Percentiles rank a stretch among this genome's conserved stretches.
Conservation (phyloP, 495 filamentous ascomycete genomes). For the Penicillium paradoxum region DNA sequence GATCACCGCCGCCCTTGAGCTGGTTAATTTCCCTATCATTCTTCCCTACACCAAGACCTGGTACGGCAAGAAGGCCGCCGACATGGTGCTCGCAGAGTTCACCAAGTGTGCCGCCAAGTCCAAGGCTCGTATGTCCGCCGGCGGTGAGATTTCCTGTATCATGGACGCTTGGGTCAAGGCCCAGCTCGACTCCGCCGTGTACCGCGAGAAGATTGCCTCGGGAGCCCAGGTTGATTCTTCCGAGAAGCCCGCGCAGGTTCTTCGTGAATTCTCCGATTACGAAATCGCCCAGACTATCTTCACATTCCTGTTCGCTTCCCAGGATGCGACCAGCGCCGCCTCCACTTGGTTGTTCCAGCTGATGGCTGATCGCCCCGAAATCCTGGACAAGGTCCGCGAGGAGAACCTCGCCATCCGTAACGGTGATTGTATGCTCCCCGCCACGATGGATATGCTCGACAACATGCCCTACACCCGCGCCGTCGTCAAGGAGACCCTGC, state of each 20-base stretch:
- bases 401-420: conserved; percentile 78
- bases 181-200: conserved; percentile 76
- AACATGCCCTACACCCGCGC: conserved; percentile 86
- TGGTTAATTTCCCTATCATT: conserved; percentile 99
- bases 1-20: conserved; percentile 91
- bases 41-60: conserved; percentile 92
- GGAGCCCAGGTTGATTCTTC: conserved; percentile 61
- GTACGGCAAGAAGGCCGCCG: conserved; percentile 94
- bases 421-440: conserved; percentile 64
- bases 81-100: conserved; percentile 89
- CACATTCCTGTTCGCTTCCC: conserved; percentile 96
- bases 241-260: conserved; percentile 74
- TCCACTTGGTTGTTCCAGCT: conserved; percentile 93
- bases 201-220: conserved; percentile 65
- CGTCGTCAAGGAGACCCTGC: conserved; percentile 87
- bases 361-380: conserved; percentile 88
- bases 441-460: conserved; percentile 82
- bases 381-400: conserved; percentile 84
- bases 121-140: conserved; percentile 87
- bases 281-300: conserved; percentile 95
- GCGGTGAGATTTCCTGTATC: conserved; percentile 82
- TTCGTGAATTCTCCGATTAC: conserved; percentile 83
- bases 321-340: conserved; percentile 93
- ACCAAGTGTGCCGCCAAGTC: conserved; percentile 87
- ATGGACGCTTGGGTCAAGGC: conserved; percentile 89